Base-by-base conservation (phyloP, 345 rosid species). In the Murraya paniculata region DNA sequence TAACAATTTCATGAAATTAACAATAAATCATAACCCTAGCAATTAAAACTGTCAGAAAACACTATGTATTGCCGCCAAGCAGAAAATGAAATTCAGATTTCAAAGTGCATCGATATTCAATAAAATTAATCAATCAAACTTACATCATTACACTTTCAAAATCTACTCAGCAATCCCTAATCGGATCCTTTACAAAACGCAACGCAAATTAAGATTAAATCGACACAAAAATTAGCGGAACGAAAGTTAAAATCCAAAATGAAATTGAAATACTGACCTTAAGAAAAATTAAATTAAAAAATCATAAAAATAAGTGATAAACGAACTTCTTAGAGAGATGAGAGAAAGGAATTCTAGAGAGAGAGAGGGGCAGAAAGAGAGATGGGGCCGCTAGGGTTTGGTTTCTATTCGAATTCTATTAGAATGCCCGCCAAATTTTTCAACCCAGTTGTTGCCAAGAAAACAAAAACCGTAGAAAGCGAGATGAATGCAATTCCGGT, bases 381-480 rank as follows among this genome's bases (percentile, higher is more conserved):
- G 38, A 38, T 53, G 73, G 77, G 72, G 59, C 35, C 79, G 82
- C 86, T 90, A 93, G 98, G 96, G 94, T 89, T 90, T 85, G 81
- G 39, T 82, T 71, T 61, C 78, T 82, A 77, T 85, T 87, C 86
- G 87, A 88, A 89, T 81, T 88, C 65, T 83, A 75, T 78, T 68
- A 38, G 39, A 70, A 75, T 86, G 93, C 93, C 93, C 98, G 98
- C 98, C 96, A 93, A 91, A 86, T 65, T 74, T 82, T 85, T 80
- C 81, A 71, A 77, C 67, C 16, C 11, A 13, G 48, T 61, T 9
- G 57, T 56, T 71, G 72, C 76, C 41, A 48, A 66, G 39, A 39
- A 22, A 61, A 78, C 81, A 57, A 28, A 72, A 76, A 72, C 70
- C 4, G 25, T 31, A 73, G 77, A 60, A 69, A 66, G 65, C 22